These are phyloP conservation scores for Dryas integrifolia DNA, from an alignment of 331 rosid species.

Conservation along the genomic window DNA sequence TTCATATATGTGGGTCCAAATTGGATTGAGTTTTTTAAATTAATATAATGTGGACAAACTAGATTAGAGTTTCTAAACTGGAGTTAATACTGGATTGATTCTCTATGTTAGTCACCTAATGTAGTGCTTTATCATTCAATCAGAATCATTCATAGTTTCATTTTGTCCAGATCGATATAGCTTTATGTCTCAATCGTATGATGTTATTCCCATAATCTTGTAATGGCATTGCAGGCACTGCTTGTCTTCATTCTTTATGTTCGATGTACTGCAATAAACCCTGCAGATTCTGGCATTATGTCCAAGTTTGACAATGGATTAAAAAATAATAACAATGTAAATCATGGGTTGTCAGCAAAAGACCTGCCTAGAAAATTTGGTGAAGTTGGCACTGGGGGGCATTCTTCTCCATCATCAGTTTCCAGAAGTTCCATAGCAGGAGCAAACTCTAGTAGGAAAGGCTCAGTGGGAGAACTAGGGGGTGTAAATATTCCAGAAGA, in stretches of 20 bases:
- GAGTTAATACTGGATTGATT: slow-evolving; percentile 1
- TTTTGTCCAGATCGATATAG: not conserved
- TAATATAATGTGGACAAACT: not conserved
- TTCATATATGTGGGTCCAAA: not conserved
- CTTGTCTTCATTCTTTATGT: slow-evolving; percentile 83
- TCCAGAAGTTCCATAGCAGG: slow-evolving; percentile 71
- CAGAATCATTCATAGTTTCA: not conserved
- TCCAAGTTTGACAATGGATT: slow-evolving; percentile 56
- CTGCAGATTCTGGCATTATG: slow-evolving; percentile 98
- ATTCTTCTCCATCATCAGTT: slow-evolving; percentile 61
- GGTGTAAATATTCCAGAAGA: slow-evolving; percentile 44
- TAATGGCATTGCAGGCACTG: slow-evolving; percentile 72
- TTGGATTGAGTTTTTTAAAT: not conserved
- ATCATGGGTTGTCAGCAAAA: slow-evolving; percentile 51
- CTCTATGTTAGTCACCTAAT: not conserved
- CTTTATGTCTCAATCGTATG: not conserved
- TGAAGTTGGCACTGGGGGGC: slow-evolving; percentile 47
- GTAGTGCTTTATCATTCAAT: not conserved
- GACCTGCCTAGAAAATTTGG: slow-evolving; percentile 56
- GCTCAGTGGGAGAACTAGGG: slow-evolving; percentile 66
- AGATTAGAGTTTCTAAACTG: not conserved
- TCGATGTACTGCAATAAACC: slow-evolving; percentile 95
- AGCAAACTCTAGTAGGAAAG: slow-evolving; percentile 72
- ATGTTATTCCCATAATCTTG: slow-evolving; percentile 30
- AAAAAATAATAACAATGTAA: slow-evolving; percentile 36